Evolutionary conservation across 495 filamentous ascomycete species (phyloP).

Genomic region (Xylaria intraflava): DNA sequence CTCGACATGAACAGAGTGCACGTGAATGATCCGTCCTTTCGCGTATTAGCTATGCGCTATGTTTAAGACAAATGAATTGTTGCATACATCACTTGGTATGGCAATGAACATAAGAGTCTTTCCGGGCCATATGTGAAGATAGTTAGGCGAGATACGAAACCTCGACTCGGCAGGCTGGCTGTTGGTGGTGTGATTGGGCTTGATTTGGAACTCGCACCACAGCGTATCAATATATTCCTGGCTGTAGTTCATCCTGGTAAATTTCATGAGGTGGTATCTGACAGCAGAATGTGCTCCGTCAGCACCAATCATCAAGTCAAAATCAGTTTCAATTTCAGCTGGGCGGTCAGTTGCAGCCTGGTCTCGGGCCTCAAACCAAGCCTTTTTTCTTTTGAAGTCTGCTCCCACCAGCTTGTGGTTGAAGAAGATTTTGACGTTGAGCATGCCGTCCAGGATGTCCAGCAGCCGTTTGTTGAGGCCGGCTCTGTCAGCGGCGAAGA

Average conservation of each 20-base stretch:
- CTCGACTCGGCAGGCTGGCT: slow-evolving; percentile 41
- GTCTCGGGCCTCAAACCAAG: slow-evolving; percentile 73
- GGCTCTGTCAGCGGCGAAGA: slow-evolving; percentile 61
- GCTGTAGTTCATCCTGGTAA: slow-evolving; percentile 74
- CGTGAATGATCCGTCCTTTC: slow-evolving; percentile 80
- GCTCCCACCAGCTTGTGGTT: slow-evolving; percentile 84
- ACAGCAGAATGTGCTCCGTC: slow-evolving; percentile 91
- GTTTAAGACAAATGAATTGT: not conserved
- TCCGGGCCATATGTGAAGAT: slow-evolving; percentile 96
- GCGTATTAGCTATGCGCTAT: slow-evolving; percentile 1
- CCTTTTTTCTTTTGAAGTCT: slow-evolving; percentile 67
- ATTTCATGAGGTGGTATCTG: slow-evolving; percentile 93
- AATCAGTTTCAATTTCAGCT: slow-evolving; percentile 62
- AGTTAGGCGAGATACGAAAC: slow-evolving; percentile 79
- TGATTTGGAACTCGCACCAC: slow-evolving; percentile 94
- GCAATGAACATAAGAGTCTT: slow-evolving; percentile 96
- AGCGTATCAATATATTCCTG: slow-evolving; percentile 95
- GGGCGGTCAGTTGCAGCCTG: slow-evolving; percentile 15
- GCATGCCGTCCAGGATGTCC: slow-evolving; percentile 72
- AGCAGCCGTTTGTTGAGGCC: slow-evolving; percentile 79
- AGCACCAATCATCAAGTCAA: slow-evolving; percentile 91
- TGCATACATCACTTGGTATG: slow-evolving; percentile 63
- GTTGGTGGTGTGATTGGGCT: slow-evolving; percentile 24
- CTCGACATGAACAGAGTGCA: slow-evolving; percentile 87
- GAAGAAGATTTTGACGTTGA: slow-evolving; percentile 87